Base-by-base conservation (phyloP, 2,329 filamentous ascomycete genomes). In the Fusarium armeniacum region DNA sequence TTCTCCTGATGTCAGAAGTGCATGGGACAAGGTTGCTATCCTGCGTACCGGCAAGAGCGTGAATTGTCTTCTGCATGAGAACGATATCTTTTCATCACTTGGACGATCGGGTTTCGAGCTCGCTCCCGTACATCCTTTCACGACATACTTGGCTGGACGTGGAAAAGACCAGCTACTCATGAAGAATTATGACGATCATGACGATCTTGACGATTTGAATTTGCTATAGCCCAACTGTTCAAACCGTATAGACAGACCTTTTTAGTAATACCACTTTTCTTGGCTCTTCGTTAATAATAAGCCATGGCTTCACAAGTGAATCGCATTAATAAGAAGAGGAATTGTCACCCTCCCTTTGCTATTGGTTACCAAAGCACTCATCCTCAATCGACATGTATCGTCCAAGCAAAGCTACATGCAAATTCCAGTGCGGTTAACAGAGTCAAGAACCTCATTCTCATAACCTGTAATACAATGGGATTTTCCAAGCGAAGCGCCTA, bases 281-380 rank as follows among this genome's bases (percentile, higher is more conserved):
- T 30, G 28, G 28, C 28, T 10, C 10, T 30, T 30, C 28, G 3
- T 10, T 30, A 11, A 30, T 11, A 30, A 24, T 16, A 35, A 18
- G 51, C 44, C 38, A 46, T 51, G 38, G 52, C 22, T 50, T 50
- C 28, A 5, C 11, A 38, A 13, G 2, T 65, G 38, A 59, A 10
- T 65, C 33, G 41, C 4, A 16, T 15, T 41, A 20, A 45, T 32
- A n/a, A 50, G 3, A 32, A 26, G 3, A 22, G 33, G 16, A 51
- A 59, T 36, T 46, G 44, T 36, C 43, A 44, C 24, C 22, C 22
- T 32, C 4, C 18, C 11, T 7, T 26, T 15, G 1, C 30, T 20
- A 59, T 59, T 65, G 60, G 38, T 13, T 10, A 22, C 13, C 22
- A n/a, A 40, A 50, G 36, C 32, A 10, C 13, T 28, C 20, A 18